Evolutionary conservation across 192 early-diverging fungal genomes (phyloP), one percentile per base, ranked within the genome.

Genomic region (Coemansia sp.): DNA sequence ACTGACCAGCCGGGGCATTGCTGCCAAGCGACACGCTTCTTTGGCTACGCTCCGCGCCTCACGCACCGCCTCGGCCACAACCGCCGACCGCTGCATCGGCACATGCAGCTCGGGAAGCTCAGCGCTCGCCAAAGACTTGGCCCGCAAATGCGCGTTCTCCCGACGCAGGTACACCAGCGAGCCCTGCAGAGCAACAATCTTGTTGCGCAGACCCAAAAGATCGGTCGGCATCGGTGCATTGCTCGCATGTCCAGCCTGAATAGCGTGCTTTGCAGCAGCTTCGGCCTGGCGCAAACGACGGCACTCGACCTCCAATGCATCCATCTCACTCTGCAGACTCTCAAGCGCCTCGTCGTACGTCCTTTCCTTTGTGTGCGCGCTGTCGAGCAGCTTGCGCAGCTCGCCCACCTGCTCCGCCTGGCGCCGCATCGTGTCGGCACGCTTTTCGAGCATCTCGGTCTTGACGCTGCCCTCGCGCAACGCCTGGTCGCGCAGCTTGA

Each of bases 81-180:
- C 69, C 9, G 58, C 10, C 15, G 49, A 3, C 7, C 37, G 24
- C 15, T 42, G 26, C 14, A 14, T 11, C 10, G 57, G 51, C 3
- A 18, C 15, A 12, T 18, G 44, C 23, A 63, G 8, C 20, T 67
- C 64, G 52, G 61, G 71, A 49, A 57, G 8, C n/a, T 24, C 44
- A 26, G 23, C 10, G 50, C 54, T 62, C 3, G 60, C 64, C 59
- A 71, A 24, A 20, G 60, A 83, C 20, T 75, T 70, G 6, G 85
- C 84, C 58, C 92, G 92, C 64, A 97, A 63, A 8, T 88, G 86
- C 21, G 89, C 83, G 73, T 94, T 95, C 68, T 97, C 94, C 52
- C 83, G 79, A 28, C 92, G 87, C 62, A 95, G 52, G 65, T 85
- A 93, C 12, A 86, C 76, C 36, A 94, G 61, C 3, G 92, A 89